These are phyloP conservation scores for Fusarium verrucosum DNA, from an alignment of 2,329 filamentous ascomycete genomes.

Conservation along the genomic window DNA sequence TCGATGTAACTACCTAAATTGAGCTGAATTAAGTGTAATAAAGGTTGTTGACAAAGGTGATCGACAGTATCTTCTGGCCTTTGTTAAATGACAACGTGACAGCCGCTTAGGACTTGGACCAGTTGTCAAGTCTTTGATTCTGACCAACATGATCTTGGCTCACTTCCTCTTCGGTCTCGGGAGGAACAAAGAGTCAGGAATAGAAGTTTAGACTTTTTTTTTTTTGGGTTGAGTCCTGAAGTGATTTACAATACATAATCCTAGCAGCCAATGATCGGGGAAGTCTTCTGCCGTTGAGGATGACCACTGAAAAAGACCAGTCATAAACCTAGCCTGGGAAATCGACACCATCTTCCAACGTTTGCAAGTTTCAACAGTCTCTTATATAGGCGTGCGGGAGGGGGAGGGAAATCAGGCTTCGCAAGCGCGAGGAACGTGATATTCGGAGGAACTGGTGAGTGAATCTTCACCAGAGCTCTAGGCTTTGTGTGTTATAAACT, in stretches of 20 bases:
- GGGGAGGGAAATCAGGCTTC: neutral
- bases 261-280: neutral
- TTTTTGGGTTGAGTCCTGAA: no score
- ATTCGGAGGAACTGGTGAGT: constrained; percentile 1
- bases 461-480: neutral
- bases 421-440: constrained; percentile 15
- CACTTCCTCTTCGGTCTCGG: neutral
- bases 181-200: neutral
- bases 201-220: no score
- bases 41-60: neutral
- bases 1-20: neutral
- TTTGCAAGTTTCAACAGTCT: constrained; percentile 3
- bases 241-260: neutral
- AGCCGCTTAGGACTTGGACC: neutral
- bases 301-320: neutral
- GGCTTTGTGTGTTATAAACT: constrained; percentile 4
- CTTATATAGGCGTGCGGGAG: neutral
- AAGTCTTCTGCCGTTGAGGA: neutral
- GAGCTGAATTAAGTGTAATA: neutral
- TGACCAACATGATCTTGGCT: neutral
- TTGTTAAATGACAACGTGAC: neutral
- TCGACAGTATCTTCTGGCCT: neutral
- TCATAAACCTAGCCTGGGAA: constrained; percentile 1
- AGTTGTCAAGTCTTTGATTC: neutral
- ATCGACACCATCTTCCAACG: neutral